Base-by-base conservation (phyloP, 2,329 filamentous ascomycete genomes). In the Fusarium beomiforme region DNA sequence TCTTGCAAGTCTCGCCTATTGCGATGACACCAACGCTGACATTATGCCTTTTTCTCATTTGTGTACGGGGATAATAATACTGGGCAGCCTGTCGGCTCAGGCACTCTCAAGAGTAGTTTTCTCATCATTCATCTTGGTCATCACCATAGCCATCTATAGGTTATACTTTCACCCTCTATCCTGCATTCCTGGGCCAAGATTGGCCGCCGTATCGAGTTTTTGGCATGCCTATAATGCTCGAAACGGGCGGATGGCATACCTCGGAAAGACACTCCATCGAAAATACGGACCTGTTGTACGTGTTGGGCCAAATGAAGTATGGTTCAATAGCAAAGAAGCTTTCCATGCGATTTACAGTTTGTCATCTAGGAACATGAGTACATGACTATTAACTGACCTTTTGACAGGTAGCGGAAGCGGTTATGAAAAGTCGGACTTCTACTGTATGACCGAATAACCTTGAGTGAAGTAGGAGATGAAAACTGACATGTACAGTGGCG, bases 291-390 rank as follows among this genome's bases (percentile, higher is more conserved):
- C 84, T 0, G 78, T 82, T 5, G 87, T 89, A n/a, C 81, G 87
- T 1, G 82, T 89, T 11, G 85, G 85, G 0, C 87, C 87, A 0
- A 82, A 87, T 36, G 86, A 88, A 71, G 80, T 89, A 9, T 88
- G 86, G 83, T 84, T 88, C 31, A 78, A 84, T 62, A 85, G 82
- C 5, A 79, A 75, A 24, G 84, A 86, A 50, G 86, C 83, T 0
- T 86, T 84, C 64, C 81, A 81, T 59, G 71, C 78, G 2, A 68
- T 67, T 19, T 67, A 67, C 56, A 63, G 64, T 63, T 14, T 26
- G 64, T 56, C 9, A 85, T 87, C 11, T 88, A 74, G 78, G n/a
- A 36, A 17, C 9, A 10, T 17, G 13, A 31, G 8, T 17, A 9
- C 10, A 47, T 2, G 9, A 43, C 9, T 3, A 29, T 7, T 2